Evolutionary conservation across 495 filamentous ascomycete species (phyloP).

Genomic region (Amniculicola lignicola): DNA sequence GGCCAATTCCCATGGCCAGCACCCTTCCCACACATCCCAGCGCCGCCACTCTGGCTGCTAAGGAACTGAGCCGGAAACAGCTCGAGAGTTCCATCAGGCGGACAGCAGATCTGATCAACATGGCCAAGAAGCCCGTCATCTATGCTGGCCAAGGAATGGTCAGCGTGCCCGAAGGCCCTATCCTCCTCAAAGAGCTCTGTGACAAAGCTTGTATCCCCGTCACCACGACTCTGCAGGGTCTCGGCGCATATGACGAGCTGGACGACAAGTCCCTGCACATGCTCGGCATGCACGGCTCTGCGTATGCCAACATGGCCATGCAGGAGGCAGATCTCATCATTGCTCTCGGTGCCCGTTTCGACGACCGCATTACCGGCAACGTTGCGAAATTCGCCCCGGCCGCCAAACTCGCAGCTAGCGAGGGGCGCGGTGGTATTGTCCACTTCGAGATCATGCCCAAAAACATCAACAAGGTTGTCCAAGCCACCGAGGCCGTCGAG

Average conservation of each 20-base stretch:
- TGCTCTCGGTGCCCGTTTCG: constrained; percentile 70
- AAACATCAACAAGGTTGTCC: constrained; percentile 85
- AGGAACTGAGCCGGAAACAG: constrained; percentile 56
- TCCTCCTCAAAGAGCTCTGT: constrained; percentile 63
- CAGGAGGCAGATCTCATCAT: constrained; percentile 77
- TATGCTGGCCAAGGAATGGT: constrained; percentile 73
- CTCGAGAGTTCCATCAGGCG: constrained; percentile 59
- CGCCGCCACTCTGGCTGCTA: constrained; percentile 64
- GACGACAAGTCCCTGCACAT: constrained; percentile 76
- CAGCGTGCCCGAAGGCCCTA: constrained; percentile 60
- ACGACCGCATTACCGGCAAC: constrained; percentile 69
- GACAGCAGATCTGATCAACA: constrained; percentile 66
- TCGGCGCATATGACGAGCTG: constrained; percentile 73
- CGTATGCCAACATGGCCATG: constrained; percentile 76
- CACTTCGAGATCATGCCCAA: constrained; percentile 83
- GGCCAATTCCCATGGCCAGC: constrained; percentile 65
- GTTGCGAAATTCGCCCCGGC: constrained; percentile 65
- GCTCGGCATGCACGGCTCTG: constrained; percentile 79
- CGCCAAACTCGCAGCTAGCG: constrained; percentile 63
- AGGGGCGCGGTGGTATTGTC: constrained; percentile 72
- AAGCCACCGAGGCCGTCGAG: constrained; percentile 76
- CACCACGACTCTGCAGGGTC: constrained; percentile 73
- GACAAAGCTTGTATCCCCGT: constrained; percentile 73
- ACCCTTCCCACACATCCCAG: constrained; percentile 64
- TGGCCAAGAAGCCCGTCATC: constrained; percentile 72